Conservation (phyloP, 163 green algal species). For the Scenedesmus sp. region DNA sequence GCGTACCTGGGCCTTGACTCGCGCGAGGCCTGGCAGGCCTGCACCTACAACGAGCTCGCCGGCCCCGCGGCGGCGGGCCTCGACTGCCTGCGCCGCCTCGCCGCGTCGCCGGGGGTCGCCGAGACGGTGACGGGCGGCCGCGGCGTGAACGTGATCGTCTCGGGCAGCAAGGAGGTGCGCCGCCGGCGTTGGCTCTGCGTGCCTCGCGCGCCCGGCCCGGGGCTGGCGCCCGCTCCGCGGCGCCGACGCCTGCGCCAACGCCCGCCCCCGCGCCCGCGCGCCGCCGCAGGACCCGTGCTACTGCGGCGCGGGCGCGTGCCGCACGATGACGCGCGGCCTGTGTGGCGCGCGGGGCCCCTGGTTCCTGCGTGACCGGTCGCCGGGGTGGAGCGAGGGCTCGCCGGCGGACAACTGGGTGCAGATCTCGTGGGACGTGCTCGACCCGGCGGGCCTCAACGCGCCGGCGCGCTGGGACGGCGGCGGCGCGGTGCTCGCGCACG, state of each 20-base stretch:
- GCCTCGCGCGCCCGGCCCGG: too few species aligned
- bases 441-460: background rate
- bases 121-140: background rate
- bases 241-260: too few species aligned
- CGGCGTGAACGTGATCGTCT: background rate
- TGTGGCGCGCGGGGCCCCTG: background rate
- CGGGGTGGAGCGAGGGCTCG: background rate
- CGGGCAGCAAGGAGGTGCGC: too few species aligned
- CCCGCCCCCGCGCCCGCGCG: too few species aligned
- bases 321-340: too few species aligned
- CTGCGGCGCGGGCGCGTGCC: too few species aligned
- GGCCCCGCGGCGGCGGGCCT: background rate
- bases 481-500: background rate
- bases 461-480: background rate
- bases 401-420: background rate
- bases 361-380: background rate
- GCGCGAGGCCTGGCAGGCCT: background rate
- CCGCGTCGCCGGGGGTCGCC: background rate
- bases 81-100: background rate
- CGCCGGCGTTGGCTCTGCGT: too few species aligned
- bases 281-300: too few species aligned
- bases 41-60: conserved; percentile 6
- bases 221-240: too few species aligned
- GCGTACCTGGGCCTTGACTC: background rate
- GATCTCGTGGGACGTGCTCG: background rate